A percentile compares a stretch with the other conserved stretches of the same genome.
These are phyloP conservation scores for Pluteus cervinus DNA, from an alignment of 768 basidiomycete genomes.

Conservation along the genomic window DNA sequence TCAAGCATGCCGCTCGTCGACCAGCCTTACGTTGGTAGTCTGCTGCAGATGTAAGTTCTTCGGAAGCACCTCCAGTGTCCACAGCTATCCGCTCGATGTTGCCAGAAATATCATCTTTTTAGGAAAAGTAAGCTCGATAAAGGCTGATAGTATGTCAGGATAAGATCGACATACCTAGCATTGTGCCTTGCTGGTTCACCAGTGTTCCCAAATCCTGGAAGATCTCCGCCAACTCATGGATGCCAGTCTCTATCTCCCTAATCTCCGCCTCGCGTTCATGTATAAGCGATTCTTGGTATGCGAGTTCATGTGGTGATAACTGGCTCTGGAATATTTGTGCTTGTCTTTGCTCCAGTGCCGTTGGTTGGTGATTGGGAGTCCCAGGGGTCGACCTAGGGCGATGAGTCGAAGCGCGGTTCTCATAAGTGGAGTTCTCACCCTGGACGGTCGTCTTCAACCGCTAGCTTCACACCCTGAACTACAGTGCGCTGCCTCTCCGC, in stretches of 20 bases:
- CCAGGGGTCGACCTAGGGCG: neutral
- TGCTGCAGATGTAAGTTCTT: constrained; percentile 83
- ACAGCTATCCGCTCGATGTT: constrained; percentile 85
- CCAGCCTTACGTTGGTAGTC: constrained; percentile 96
- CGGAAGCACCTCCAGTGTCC: constrained; percentile 77
- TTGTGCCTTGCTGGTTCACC: constrained; percentile 89
- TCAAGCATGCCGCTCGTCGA: constrained; percentile 80
- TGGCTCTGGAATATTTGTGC: constrained; percentile 65
- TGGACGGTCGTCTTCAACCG: constrained; percentile 70
- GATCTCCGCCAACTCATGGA: constrained; percentile 93
- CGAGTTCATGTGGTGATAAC: constrained; percentile 86
- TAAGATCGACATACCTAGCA: constrained; percentile 68
- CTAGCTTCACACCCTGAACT: constrained; percentile 80
- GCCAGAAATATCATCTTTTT: constrained; percentile 86
- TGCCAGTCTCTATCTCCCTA: constrained; percentile 93
- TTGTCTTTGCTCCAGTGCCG: constrained; percentile 52
- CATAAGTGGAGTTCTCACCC: no score
- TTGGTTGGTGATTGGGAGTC: no score
- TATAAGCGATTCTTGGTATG: constrained; percentile 93
- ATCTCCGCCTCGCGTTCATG: constrained; percentile 94
- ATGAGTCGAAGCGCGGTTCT: constrained; percentile 14
- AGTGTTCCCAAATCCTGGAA: constrained; percentile 94
- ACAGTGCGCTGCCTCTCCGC: constrained; percentile 87
- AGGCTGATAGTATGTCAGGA: neutral
- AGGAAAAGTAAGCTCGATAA: neutral